Evolutionary conservation across 257 asterid species (phyloP), one percentile per base, ranked within the genome.

Genomic region (Solanum virginianum): DNA sequence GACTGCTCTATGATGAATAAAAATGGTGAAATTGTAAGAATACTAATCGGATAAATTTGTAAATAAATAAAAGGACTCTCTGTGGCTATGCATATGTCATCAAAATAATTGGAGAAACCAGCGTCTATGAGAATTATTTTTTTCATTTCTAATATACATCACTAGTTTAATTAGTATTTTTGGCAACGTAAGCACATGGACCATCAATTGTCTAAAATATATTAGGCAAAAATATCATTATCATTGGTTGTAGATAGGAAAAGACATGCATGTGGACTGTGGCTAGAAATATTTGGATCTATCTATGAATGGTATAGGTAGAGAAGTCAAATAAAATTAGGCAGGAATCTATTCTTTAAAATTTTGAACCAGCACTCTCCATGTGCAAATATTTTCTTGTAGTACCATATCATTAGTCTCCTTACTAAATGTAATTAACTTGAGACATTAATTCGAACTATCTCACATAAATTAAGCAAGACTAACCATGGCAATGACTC

Each of bases 401-500:
- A 45, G 10, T 12, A 6, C 18, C 26, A 63, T 24, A 54, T 54
- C 15, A 54, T 15, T 7, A 24, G 41, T 63, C 1, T 22, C 22
- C 8, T 20, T 57, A 57, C 9, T 26, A 24, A 24, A 65, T 41
- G 20, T 71, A 12, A 71, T 62, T 9, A 24, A 11, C 17, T 12
- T 29, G 1, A 1, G 8, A n/a, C 12, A 0, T 7, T 47, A n/a
- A 11, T 24, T 63, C 22, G 22, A 15, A 26, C 8, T 2, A 51
- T 13, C 0, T 77, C 82, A 77, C 47, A 51, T 51, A 49, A 45
- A 83, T 18, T 22, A 63, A 83, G 2, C 15, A 3, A 0, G 2
- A 89, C 90, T 86, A 2, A 93, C 95, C 94, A 90, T 91, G 56
- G 94, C 94, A 81, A 91, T 87, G 5, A 93, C 93, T 54, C 94